A percentile compares a stretch with the other conserved stretches of the same genome.
phyloP scores from a whole-genome alignment of 495 filamentous ascomycete genomes.

The Podospora australis region DNA sequence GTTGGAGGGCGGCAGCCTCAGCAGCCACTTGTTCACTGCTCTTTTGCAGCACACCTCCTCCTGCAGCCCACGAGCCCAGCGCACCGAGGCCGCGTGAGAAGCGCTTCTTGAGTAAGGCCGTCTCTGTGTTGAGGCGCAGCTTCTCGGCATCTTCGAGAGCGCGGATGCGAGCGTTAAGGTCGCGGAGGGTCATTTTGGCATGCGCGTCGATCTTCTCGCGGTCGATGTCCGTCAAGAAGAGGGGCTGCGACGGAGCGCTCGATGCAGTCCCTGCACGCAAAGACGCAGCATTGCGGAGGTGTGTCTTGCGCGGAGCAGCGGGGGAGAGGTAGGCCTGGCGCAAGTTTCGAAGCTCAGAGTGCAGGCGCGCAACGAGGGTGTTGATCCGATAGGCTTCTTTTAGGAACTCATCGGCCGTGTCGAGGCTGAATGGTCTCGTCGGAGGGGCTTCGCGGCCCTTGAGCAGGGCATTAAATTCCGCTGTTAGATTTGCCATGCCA shows the following conservation, averaged over 20 bases:
- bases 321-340: slow-evolving; percentile 89
- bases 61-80: slow-evolving; percentile 69
- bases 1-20: slow-evolving; percentile 56
- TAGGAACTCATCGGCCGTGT: slow-evolving; percentile 75
- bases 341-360: slow-evolving; percentile 68
- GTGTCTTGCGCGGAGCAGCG: slow-evolving; percentile 44
- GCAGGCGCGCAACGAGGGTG: slow-evolving; percentile 71
- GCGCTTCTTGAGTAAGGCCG: slow-evolving; percentile 59
- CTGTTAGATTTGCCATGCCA: slow-evolving; percentile 64
- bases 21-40: slow-evolving; percentile 58
- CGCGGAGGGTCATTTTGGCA: slow-evolving; percentile 73
- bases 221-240: slow-evolving; percentile 57
- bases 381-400: slow-evolving; percentile 98
- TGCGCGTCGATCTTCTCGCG: slow-evolving; percentile 77
- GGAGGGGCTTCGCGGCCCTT: slow-evolving; percentile 45
- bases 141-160: slow-evolving; percentile 75
- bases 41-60: slow-evolving; percentile 39
- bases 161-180: slow-evolving; percentile 69
- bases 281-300: slow-evolving; percentile 28
- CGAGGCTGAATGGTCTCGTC: slow-evolving; percentile 37
- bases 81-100: slow-evolving; percentile 54
- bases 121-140: slow-evolving; percentile 66
- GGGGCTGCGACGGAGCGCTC: slow-evolving; percentile 29
- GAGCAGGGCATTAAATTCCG: slow-evolving; percentile 62
- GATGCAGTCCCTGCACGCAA: background rate